Evolutionary conservation across 2,329 filamentous ascomycete genomes (phyloP).

Genomic region (Neofusicoccum cordaticola): DNA sequence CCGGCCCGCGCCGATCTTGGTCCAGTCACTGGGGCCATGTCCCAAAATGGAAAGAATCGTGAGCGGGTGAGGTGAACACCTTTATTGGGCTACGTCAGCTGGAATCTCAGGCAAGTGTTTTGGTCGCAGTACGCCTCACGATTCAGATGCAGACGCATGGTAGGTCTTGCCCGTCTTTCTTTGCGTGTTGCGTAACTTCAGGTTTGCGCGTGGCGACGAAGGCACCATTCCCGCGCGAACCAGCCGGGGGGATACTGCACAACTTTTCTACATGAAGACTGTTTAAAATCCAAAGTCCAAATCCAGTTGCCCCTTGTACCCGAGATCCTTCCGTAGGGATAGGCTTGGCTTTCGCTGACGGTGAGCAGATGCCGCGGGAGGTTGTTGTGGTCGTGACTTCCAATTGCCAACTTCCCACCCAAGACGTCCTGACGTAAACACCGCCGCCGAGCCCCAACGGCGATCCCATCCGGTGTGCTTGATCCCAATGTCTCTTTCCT

Average conservation of each 20-base stretch:
- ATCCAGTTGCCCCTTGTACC: not conserved
- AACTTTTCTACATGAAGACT: no score
- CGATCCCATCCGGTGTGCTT: not conserved
- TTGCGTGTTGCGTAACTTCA: no score
- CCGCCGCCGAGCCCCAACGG: not conserved
- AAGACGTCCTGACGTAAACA: not conserved
- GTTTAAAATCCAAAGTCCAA: not conserved
- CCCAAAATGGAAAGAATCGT: not conserved
- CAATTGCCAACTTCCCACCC: not conserved
- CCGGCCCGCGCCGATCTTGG: not conserved
- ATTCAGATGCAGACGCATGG: no score
- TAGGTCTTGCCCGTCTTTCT: no score
- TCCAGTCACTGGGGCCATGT: not conserved
- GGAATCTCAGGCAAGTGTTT: not conserved
- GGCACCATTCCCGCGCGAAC: no score
- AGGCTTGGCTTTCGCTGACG: not conserved
- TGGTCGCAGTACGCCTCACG: no score
- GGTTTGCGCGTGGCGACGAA: no score
- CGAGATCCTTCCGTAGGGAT: no score
- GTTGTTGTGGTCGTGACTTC: not conserved
- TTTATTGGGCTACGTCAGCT: no score
- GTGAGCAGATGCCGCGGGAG: not conserved
- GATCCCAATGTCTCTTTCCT: constrained; percentile 4
- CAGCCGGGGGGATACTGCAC: no score
- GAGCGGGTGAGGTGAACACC: not conserved